Percentiles rank a stretch among this genome's conserved stretches.
These are phyloP conservation scores for Olyra latifolia DNA, from an alignment of 176 grass and related monocot species.

Conservation along the genomic window DNA sequence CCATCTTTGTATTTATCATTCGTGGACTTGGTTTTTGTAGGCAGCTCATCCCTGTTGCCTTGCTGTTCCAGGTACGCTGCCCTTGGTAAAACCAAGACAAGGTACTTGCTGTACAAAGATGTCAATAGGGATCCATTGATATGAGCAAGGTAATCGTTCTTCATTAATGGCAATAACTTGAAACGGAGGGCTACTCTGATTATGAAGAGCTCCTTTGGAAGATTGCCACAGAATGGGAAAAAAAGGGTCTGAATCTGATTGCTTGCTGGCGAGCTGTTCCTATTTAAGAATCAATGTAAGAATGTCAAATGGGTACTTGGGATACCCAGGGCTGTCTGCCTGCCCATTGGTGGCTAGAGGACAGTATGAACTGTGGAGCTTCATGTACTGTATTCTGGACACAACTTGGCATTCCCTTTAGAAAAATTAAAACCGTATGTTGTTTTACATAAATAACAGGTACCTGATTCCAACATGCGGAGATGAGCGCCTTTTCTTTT, in stretches of 20 bases:
- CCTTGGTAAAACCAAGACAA: conserved; percentile 78
- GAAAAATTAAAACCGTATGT: background rate
- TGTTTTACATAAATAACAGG: background rate
- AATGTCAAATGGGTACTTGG: background rate
- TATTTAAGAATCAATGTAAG: background rate
- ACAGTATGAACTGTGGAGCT: background rate
- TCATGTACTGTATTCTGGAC: background rate
- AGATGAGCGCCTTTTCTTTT: background rate
- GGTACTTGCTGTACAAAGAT: conserved; percentile 97
- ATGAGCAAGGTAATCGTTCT: conserved; percentile 31
- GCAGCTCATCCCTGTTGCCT: conserved; percentile 26
- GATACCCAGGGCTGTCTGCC: background rate
- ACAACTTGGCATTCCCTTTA: background rate
- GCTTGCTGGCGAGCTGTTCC: background rate
- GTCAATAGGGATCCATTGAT: conserved; percentile 86
- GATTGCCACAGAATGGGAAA: background rate
- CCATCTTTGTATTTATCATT: conserved; percentile 17
- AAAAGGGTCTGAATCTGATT: background rate
- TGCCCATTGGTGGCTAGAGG: background rate
- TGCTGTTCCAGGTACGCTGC: conserved; percentile 80
- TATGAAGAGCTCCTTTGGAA: conserved; percentile 2
- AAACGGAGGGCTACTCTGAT: conserved; percentile 3
- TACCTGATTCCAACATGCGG: background rate
- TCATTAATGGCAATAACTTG: background rate
- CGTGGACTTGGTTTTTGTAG: conserved; percentile 14